A percentile compares a stretch with the other conserved stretches of the same genome.
These are phyloP conservation scores for Candida gorgasii DNA, from an alignment of 805 yeast species.

Conservation along the genomic window DNA sequence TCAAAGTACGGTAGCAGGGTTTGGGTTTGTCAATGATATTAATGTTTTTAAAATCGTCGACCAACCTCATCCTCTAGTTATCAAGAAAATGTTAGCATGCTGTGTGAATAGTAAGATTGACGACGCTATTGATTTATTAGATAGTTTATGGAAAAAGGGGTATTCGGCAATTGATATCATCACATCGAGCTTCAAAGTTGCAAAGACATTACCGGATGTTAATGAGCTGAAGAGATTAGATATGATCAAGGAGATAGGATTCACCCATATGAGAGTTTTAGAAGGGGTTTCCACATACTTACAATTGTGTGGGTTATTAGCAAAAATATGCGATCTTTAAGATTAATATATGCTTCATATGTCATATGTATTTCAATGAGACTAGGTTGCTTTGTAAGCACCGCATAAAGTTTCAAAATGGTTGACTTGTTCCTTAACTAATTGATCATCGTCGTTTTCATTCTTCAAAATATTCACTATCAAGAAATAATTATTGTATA, in stretches of 20 bases:
- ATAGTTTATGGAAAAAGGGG: conserved; percentile 81
- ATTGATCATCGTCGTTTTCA: conserved; percentile 28
- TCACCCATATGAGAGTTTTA: conserved; percentile 85
- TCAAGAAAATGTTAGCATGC: conserved; percentile 59
- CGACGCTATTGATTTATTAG: conserved; percentile 62
- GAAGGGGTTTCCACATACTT: conserved; percentile 91
- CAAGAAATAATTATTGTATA: conserved; percentile 70
- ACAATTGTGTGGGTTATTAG: conserved; percentile 81
- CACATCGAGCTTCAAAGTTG: conserved; percentile 84
- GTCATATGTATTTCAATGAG: not conserved
- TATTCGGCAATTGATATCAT: conserved; percentile 92
- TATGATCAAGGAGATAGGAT: conserved; percentile 82
- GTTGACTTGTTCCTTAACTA: conserved; percentile 36
- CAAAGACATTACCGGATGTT: conserved; percentile 69
- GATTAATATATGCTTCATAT: not conserved
- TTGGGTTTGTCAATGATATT: conserved; percentile 84
- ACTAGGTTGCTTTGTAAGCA: conserved; percentile 30
- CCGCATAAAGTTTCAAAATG: conserved; percentile 43
- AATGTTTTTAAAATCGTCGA: conserved; percentile 96
- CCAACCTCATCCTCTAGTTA: conserved; percentile 90
- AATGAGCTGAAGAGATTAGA: conserved; percentile 72
- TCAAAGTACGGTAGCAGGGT: conserved; percentile 93
- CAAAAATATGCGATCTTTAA: conserved; percentile 47
- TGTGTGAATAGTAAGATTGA: conserved; percentile 53
- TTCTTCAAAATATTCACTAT: conserved; percentile 55